These are phyloP conservation scores for Botrytis fragariae DNA, from an alignment of 2,329 filamentous ascomycete species.

Conservation along the genomic window DNA sequence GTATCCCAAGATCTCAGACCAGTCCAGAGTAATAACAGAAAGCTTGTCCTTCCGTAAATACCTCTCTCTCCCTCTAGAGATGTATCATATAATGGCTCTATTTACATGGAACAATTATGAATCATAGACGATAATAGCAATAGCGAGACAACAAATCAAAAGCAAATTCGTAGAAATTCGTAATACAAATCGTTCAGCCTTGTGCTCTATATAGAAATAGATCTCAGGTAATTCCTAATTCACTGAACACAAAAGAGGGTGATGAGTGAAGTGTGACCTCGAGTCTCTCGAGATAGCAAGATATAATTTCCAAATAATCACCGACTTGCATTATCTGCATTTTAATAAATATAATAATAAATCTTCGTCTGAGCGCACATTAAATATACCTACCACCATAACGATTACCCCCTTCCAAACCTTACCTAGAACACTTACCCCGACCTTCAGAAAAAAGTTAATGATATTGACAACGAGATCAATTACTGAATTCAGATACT, in stretches of 20 bases:
- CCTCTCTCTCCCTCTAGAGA: not conserved
- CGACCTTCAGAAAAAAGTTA: not conserved
- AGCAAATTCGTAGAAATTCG: not conserved
- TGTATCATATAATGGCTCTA: not conserved
- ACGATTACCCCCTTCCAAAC: conserved; percentile 12
- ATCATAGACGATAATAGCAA: not conserved
- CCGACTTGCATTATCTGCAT: not conserved
- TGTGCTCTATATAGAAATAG: not conserved
- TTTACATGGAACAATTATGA: not conserved
- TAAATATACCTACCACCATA: not conserved
- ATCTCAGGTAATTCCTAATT: not conserved
- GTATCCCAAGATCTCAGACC: not conserved
- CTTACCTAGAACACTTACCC: conserved; percentile 4
- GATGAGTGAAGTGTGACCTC: not conserved
- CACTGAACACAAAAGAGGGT: not conserved
- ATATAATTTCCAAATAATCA: not conserved
- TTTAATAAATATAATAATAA: not conserved
- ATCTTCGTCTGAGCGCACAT: not conserved
- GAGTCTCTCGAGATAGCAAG: not conserved
- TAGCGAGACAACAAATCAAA: not conserved
- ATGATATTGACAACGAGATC: conserved; percentile 7
- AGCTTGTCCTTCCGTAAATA: not conserved
- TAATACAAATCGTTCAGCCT: not conserved
- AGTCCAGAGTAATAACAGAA: not conserved
- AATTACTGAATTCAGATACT: not conserved